Base-by-base conservation (phyloP, 176 grass and related monocot genomes). In the Triticum urartu region DNA sequence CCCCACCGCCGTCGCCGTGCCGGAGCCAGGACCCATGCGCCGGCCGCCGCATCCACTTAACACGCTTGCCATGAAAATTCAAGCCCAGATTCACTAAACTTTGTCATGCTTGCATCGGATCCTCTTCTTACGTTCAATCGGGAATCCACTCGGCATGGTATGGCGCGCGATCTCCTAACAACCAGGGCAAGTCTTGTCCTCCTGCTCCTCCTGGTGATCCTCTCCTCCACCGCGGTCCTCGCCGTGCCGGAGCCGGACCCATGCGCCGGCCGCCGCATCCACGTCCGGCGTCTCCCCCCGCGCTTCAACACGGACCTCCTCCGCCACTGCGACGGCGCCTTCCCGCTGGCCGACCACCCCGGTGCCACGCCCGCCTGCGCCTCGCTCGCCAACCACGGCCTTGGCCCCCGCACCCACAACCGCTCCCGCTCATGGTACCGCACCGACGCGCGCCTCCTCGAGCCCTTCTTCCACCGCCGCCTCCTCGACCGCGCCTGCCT, bases 401-500 rank as follows among this genome's bases (percentile, higher is more conserved):
- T 75, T 22, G 72, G 72, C 7, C 72, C 72, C 42, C 72, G 14
- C 72, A 75, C 72, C 24, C 72, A 75, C 72, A 75, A 75, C 42
- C 72, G 72, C 72, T 48, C 72, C 13, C 72, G 42, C 1, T 50
- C 72, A 0, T 75, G 72, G 72, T 50, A 18, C 72, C 72, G 72
- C 72, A 75, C 72, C 12, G 72, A 75, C 24, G 43, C 3, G 13
- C 72, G 72, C 72, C 42, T 75, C 43, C 72, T 75, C 72, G 72
- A 75, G 72, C 72, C 72, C 14, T 75, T 75, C 42, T 75, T 75
- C 72, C 72, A 75, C 72, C 72, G 43, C 42, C 72, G 72, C 72
- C 22, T 75, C 43, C 42, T 75, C 43, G 43, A 75, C 26, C 43
- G 47, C 24, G 6, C 0, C 12, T 75, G 72, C 72, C 22, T 75